Evolutionary conservation across 805 yeast species (phyloP).

Genomic region (Metschnikowia matae): DNA sequence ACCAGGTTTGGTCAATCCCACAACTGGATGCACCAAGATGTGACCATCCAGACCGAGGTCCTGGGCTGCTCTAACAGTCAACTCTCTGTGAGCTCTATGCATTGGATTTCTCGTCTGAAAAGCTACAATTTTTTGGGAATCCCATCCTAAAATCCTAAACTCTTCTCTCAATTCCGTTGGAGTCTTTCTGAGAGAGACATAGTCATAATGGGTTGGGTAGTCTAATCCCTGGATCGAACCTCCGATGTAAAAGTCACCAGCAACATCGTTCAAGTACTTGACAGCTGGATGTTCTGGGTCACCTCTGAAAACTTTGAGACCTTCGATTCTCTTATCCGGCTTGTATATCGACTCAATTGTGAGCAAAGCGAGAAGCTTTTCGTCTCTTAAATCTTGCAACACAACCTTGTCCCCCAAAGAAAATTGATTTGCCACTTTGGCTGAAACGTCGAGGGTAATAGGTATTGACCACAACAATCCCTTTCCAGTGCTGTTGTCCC

Average conservation of each 20-base stretch:
- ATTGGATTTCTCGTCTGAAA: constrained; percentile 98
- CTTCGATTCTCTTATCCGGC: constrained; percentile 79
- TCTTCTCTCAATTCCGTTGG: constrained; percentile 88
- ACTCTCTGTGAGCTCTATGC: constrained; percentile 97
- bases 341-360: constrained; percentile 74
- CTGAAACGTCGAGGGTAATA: constrained; percentile 75
- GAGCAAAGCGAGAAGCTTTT: constrained; percentile 72
- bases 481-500: constrained; percentile 28
- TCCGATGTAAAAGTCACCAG: constrained; percentile 84
- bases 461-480: constrained; percentile 92
- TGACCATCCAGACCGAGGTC: constrained; percentile 73
- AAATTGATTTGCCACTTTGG: constrained; percentile 42
- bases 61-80: constrained; percentile 95
- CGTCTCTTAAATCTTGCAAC: constrained; percentile 78
- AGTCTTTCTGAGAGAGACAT: constrained; percentile 79
- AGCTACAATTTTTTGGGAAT: constrained; percentile 71
- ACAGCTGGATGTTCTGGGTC: constrained; percentile 97
- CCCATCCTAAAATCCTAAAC: constrained; percentile 79
- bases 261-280: constrained; percentile 62
- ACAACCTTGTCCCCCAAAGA: constrained; percentile 60
- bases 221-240: constrained; percentile 81
- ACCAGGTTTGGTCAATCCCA: constrained; percentile 95
- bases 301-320: constrained; percentile 85
- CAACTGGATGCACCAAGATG: constrained; percentile 92
- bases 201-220: constrained; percentile 86